Conservation (phyloP, 345 rosid genomes). For the Aquilaria yunnanensis region DNA sequence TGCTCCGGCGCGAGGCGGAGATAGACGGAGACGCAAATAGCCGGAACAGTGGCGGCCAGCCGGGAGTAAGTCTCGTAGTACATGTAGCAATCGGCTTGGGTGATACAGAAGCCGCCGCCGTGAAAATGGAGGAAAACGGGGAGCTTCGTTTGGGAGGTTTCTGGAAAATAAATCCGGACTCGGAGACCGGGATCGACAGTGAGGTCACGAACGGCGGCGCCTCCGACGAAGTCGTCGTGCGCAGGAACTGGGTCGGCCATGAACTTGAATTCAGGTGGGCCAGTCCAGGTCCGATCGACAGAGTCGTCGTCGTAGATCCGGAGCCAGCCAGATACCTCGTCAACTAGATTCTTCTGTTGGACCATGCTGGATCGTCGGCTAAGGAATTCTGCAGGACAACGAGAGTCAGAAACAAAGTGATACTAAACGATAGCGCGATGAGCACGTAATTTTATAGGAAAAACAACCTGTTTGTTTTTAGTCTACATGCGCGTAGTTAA, state of each 20-base stretch:
- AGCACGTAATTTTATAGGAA: too few species aligned
- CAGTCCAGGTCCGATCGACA: constrained; percentile 57
- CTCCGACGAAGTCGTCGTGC: constrained; percentile 34
- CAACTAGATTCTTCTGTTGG: constrained; percentile 22
- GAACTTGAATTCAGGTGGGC: constrained; percentile 59
- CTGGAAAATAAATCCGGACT: constrained; percentile 47
- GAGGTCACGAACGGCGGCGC: constrained; percentile 48
- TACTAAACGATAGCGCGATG: too few species aligned
- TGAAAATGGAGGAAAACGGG: constrained; percentile 45
- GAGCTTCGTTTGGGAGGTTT: constrained; percentile 22
- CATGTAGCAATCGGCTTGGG: constrained; percentile 39
- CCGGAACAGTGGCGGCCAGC: constrained; percentile 25
- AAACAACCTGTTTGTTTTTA: too few species aligned
- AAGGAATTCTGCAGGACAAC: too few species aligned
- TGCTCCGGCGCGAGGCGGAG: constrained; percentile 41
- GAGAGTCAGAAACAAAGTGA: too few species aligned
- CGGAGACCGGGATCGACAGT: constrained; percentile 25
- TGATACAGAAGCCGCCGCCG: constrained; percentile 48
- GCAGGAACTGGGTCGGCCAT: constrained; percentile 45
- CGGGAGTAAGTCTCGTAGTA: constrained; percentile 24
- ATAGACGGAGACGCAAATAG: constrained; percentile 31
- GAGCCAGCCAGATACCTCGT: constrained; percentile 71
- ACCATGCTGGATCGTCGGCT: constrained; percentile 16
- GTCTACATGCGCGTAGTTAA: too few species aligned
- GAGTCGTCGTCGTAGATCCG: constrained; percentile 46